Evolutionary conservation across 2,329 filamentous ascomycete genomes (phyloP).

Genomic region (Sphaerulina musiva): DNA sequence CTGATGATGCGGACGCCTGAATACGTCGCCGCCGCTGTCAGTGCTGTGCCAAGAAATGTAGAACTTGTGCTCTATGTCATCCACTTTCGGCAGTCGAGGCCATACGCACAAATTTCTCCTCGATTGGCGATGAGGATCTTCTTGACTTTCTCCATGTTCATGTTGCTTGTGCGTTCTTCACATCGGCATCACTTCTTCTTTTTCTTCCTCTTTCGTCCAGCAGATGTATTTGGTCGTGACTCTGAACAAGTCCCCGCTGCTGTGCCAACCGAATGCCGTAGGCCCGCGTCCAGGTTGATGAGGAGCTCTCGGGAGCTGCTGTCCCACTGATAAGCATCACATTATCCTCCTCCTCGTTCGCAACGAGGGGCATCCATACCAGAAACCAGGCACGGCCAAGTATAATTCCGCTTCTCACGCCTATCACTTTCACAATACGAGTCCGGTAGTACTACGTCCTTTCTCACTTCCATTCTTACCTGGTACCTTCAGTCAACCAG

Average conservation of each 20-base stretch:
- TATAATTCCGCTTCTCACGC: not conserved
- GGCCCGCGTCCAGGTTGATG: not conserved
- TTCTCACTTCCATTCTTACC: too few relatives aligned
- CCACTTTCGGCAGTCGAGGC: too few relatives aligned
- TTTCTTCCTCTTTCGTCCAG: too few relatives aligned
- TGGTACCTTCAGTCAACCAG: not conserved
- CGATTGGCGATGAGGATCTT: slow-evolving; percentile 54
- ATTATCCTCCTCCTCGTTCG: slow-evolving; percentile 7
- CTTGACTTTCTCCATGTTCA: slow-evolving; percentile 41
- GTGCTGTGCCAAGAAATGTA: not conserved
- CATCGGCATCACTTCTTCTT: not conserved
- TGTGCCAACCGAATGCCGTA: not conserved
- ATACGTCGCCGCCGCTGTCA: not conserved
- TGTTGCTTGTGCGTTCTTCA: not conserved
- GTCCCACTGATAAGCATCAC: slow-evolving; percentile 19
- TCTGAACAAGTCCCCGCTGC: not conserved
- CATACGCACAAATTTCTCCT: slow-evolving; percentile 46
- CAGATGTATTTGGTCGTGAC: not conserved
- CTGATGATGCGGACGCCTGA: slow-evolving; percentile 43
- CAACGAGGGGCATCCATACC: slow-evolving; percentile 7
- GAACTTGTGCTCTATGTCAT: not conserved
- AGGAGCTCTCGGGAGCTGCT: slow-evolving; percentile 2
- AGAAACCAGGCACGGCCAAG: not conserved
- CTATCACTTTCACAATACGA: not conserved
- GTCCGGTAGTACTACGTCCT: not conserved